phyloP scores from a whole-genome alignment of 2,329 filamentous ascomycete genomes.

The Pseudogymnoascus sp. region DNA sequence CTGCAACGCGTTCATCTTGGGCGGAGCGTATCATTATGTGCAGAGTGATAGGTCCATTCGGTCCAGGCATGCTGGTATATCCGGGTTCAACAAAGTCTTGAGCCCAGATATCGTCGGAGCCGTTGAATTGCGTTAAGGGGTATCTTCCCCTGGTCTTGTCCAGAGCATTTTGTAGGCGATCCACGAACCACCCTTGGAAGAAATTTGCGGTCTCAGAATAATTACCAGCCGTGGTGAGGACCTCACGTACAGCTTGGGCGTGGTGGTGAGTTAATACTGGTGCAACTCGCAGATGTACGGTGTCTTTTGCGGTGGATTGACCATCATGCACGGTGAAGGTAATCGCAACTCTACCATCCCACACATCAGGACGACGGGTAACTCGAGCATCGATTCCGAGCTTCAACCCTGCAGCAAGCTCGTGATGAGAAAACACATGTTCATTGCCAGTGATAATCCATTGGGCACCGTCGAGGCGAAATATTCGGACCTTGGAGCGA shows the following conservation, averaged over 20 bases:
- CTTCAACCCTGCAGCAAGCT: background rate
- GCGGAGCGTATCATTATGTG: background rate
- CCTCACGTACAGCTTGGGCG: constrained; percentile 23
- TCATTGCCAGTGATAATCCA: background rate
- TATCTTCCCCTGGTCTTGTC: constrained; percentile 11
- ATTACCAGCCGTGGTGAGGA: constrained; percentile 22
- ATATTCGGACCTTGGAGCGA: background rate
- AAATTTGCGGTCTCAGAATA: constrained; percentile 15
- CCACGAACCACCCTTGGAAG: background rate
- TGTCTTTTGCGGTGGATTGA: constrained; percentile 16
- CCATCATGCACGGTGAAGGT: background rate
- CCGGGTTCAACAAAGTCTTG: constrained; percentile 35
- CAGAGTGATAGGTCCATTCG: constrained; percentile 24
- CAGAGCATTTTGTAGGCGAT: background rate
- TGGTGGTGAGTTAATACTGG: constrained; percentile 34
- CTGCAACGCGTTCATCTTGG: constrained; percentile 19
- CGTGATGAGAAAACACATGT: background rate
- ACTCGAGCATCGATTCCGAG: background rate
- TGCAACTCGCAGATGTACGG: constrained; percentile 30
- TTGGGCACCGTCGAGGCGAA: background rate
- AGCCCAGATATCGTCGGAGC: constrained; percentile 29
- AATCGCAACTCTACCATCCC: background rate
- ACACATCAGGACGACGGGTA: background rate
- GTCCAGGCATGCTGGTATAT: constrained; percentile 33
- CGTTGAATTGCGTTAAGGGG: constrained; percentile 17